Base-by-base conservation (phyloP, 495 filamentous ascomycete genomes). In the Penicillium tannophilum region DNA sequence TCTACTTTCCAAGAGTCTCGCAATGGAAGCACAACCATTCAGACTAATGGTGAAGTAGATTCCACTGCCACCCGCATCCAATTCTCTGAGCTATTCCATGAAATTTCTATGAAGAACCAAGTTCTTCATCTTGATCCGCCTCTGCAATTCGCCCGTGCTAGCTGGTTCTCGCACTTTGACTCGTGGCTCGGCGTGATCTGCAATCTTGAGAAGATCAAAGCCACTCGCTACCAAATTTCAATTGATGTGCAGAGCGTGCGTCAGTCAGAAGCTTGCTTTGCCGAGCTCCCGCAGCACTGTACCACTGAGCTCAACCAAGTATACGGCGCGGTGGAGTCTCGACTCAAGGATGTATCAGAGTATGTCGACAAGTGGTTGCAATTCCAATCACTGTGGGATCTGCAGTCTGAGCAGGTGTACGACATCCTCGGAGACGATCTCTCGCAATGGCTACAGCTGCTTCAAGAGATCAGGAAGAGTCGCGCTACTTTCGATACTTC, bases 331-430 rank as follows among this genome's bases (percentile, higher is more conserved):
- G 80, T 99, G 17, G 93, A 98, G 67, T 79, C 82, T 36, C 93
- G 90, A 72, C 71, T 97, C 14, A 76, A 80, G 17, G 85, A 86
- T 19, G 89, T 97, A 33, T 83, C 88, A 17, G 76, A 75, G 17
- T 99, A 98, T 69, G 90, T 98, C 11, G 90, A 96, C 66, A 92
- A 97, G 74, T 99, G 94, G 94, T 78, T 98, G 36, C 94, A 96
- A 67, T 99, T 98, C 75, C 94, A 99, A 75, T 97, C 93, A 4
- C 82, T 99, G 20, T 99, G 94, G 94, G 94, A 99, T 76, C 78
- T 99, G 55, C 92, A 95, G 67, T 89, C 92, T 5, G 95, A 97
- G 63, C 90, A 97, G 59, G 91, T 99, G 0, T 96, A 96, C 63
- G 90, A 93, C 54, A 80, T 89, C 23, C 79, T 99, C 2, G 90